Conservation (phyloP, 495 filamentous ascomycete genomes). For the Mytilinidion resinicola region DNA sequence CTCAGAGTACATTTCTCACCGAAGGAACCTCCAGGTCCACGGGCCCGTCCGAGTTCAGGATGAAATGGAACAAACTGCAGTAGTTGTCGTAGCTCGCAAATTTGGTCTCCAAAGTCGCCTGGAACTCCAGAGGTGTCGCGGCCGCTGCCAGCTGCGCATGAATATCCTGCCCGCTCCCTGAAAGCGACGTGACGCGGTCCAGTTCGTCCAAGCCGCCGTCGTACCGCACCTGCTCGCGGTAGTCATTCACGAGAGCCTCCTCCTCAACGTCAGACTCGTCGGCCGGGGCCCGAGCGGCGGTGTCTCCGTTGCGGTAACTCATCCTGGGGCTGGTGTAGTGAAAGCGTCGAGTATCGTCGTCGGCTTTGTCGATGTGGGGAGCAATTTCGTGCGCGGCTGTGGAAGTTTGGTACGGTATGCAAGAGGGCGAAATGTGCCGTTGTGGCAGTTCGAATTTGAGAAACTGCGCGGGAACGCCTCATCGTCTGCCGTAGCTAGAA, state of each 20-base stretch:
- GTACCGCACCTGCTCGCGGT: slow-evolving; percentile 88
- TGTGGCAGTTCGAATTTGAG: too few species aligned
- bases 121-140: slow-evolving; percentile 90
- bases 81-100: slow-evolving; percentile 99
- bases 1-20: slow-evolving; percentile 42
- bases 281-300: slow-evolving; percentile 34
- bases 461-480: too few species aligned
- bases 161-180: slow-evolving; percentile 56
- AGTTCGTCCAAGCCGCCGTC: slow-evolving; percentile 77
- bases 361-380: not conserved
- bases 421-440: too few species aligned
- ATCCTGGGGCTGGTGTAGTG: slow-evolving; percentile 5
- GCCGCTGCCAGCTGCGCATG: slow-evolving; percentile 83
- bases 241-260: slow-evolving; percentile 88
- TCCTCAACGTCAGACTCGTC: slow-evolving; percentile 91
- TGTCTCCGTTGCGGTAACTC: slow-evolving; percentile 7
- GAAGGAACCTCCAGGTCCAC: slow-evolving; percentile 94
- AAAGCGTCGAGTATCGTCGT: not conserved
- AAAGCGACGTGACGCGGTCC: slow-evolving; percentile 48
- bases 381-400: not conserved
- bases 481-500: too few species aligned
- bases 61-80: slow-evolving; percentile 97
- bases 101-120: slow-evolving; percentile 87
- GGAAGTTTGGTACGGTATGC: too few species aligned
- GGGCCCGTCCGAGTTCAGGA: slow-evolving; percentile 95